A percentile compares a stretch with the other conserved stretches of the same genome.
Evolutionary conservation across 352 stramenopile genomes (phyloP).

Genomic region (Globisporangium canariense): DNA sequence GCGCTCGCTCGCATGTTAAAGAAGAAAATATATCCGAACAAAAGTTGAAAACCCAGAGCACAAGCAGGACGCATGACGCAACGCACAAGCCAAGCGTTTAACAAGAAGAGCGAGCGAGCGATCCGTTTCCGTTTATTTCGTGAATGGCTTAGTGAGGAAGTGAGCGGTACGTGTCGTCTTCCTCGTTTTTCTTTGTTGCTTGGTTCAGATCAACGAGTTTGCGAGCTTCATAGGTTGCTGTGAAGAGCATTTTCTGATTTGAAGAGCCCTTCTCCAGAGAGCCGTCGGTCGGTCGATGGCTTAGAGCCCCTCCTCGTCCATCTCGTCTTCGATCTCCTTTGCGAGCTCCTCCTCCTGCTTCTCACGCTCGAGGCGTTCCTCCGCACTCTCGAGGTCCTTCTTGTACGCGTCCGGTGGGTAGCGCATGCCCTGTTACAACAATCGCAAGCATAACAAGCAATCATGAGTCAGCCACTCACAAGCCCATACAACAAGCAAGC

Average conservation of each 20-base stretch:
- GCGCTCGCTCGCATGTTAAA: slow-evolving; percentile 4
- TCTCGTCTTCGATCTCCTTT: slow-evolving; percentile 97
- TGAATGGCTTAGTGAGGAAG: too few species aligned
- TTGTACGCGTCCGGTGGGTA: slow-evolving; percentile 98
- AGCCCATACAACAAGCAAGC: background rate
- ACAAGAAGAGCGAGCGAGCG: too few species aligned
- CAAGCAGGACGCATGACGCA: background rate
- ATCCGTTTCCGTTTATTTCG: too few species aligned
- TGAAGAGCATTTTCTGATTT: background rate
- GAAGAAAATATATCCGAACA: slow-evolving; percentile 10
- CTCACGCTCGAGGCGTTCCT: slow-evolving; percentile 90
- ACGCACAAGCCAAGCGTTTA: too few species aligned
- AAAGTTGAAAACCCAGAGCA: slow-evolving; percentile 3
- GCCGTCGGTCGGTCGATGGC: background rate
- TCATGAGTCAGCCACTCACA: background rate
- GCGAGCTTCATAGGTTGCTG: background rate
- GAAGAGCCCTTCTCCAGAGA: background rate
- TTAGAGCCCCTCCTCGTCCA: slow-evolving; percentile 89
- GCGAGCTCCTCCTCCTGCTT: slow-evolving; percentile 94
- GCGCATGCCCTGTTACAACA: slow-evolving; percentile 78
- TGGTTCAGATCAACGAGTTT: too few species aligned
- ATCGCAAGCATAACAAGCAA: background rate
- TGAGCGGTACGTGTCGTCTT: too few species aligned
- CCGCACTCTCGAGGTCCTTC: slow-evolving; percentile 92
- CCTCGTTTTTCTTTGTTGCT: too few species aligned